Conservation (phyloP, 805 yeast species). For the Suhomyces pyralidae region DNA sequence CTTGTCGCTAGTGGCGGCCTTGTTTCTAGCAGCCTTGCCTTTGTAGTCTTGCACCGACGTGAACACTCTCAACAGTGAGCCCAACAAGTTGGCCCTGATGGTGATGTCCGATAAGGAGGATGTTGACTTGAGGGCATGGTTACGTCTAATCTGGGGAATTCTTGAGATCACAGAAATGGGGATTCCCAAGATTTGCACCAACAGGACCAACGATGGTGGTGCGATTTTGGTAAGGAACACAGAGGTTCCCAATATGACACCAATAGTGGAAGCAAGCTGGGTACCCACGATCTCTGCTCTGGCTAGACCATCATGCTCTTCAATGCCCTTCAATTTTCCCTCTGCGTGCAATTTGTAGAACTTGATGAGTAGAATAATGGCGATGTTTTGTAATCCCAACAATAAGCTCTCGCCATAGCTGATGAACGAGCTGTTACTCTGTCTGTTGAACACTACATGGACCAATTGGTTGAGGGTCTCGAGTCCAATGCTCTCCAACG, state of each 20-base stretch:
- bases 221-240: constrained; percentile 31
- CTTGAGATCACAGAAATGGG: constrained; percentile 38
- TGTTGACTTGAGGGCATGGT: constrained; percentile 33
- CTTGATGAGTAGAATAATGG: constrained; percentile 33
- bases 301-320: neutral
- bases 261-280: constrained; percentile 25
- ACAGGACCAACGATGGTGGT: constrained; percentile 25
- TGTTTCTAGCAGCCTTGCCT: constrained; percentile 11
- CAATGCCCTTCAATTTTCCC: constrained; percentile 5
- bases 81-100: constrained; percentile 39
- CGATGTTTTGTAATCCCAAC: constrained; percentile 37
- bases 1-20: constrained; percentile 21
- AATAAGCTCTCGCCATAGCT: constrained; percentile 41
- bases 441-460: constrained; percentile 39
- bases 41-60: constrained; percentile 36
- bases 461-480: constrained; percentile 36
- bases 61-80: constrained; percentile 38
- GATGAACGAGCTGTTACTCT: constrained; percentile 31
- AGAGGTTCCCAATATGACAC: constrained; percentile 22
- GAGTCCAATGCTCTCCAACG: constrained; percentile 32
- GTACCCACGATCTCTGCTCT: constrained; percentile 8
- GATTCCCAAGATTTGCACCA: constrained; percentile 35
- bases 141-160: constrained; percentile 38
- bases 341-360: constrained; percentile 26
- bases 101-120: constrained; percentile 36